These are phyloP conservation scores for Peronosclerospora sorghi DNA, from an alignment of 352 stramenopile genomes.

Conservation along the genomic window DNA sequence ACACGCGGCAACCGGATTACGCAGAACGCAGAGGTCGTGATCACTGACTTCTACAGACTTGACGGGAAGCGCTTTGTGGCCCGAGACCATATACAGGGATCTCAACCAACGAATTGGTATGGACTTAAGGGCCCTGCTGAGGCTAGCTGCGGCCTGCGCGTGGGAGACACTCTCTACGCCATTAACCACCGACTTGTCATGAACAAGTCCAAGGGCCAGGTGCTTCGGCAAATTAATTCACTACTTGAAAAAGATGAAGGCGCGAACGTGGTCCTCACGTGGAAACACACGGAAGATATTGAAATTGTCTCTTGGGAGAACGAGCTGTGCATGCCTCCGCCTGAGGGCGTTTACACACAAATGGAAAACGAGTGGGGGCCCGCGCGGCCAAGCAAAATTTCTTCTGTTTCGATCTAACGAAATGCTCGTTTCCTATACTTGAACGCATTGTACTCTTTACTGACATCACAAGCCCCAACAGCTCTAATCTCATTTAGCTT, in stretches of 20 bases:
- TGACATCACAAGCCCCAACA: neutral
- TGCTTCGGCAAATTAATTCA: constrained; percentile 70
- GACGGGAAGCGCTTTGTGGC: constrained; percentile 70
- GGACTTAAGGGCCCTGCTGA: constrained; percentile 65
- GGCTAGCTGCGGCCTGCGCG: constrained; percentile 56
- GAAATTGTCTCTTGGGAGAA: constrained; percentile 66
- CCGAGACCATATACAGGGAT: constrained; percentile 54
- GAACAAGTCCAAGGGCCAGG: constrained; percentile 79
- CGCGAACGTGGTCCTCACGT: constrained; percentile 59
- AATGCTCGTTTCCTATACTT: constrained; percentile 11
- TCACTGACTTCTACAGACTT: constrained; percentile 71
- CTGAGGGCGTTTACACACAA: constrained; percentile 70
- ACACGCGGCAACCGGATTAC: constrained; percentile 76
- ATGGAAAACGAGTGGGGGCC: constrained; percentile 81
- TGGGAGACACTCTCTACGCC: constrained; percentile 73
- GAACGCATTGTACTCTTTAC: constrained; percentile 1
- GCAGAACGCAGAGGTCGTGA: constrained; percentile 73
- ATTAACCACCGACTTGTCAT: constrained; percentile 82
- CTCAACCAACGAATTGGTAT: constrained; percentile 50
- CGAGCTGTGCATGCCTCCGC: constrained; percentile 62
- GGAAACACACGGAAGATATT: constrained; percentile 75
- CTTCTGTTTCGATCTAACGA: constrained; percentile 74
- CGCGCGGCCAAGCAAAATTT: constrained; percentile 71
- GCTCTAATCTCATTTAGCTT: constrained; percentile 11
- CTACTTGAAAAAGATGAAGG: constrained; percentile 66